Percentiles rank a stretch among this genome's conserved stretches.
These are phyloP conservation scores for Kodamaea nitidulidarum DNA, from an alignment of 805 yeast species.

Conservation along the genomic window DNA sequence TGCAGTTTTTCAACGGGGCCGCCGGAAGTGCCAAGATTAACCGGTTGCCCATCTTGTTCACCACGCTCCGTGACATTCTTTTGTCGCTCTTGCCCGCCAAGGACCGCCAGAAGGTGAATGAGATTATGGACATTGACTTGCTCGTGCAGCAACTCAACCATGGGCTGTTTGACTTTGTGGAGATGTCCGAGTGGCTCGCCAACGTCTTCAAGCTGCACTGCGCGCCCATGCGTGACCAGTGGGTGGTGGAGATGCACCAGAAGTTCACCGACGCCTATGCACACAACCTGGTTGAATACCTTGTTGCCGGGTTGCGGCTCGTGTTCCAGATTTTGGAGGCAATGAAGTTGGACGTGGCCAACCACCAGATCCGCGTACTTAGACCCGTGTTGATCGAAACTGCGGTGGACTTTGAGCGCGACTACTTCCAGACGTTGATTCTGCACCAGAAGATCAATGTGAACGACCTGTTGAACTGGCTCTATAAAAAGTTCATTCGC, in stretches of 20 bases:
- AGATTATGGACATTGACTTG: constrained; percentile 72
- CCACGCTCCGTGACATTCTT: constrained; percentile 73
- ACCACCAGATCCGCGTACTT: constrained; percentile 83
- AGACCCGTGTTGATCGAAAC: constrained; percentile 83
- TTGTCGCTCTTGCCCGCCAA: constrained; percentile 72
- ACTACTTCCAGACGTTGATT: constrained; percentile 60
- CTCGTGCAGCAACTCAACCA: constrained; percentile 69
- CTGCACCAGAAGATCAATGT: constrained; percentile 57
- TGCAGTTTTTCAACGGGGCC: constrained; percentile 29
- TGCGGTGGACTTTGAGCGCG: constrained; percentile 84
- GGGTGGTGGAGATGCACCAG: constrained; percentile 79
- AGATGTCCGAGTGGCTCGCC: constrained; percentile 70
- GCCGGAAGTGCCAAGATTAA: constrained; percentile 22
- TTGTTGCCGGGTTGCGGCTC: constrained; percentile 74
- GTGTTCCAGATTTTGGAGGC: constrained; percentile 84
- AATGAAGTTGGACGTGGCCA: constrained; percentile 92
- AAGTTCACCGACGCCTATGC: constrained; percentile 50
- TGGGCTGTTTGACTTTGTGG: constrained; percentile 68
- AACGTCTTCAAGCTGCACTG: constrained; percentile 81
- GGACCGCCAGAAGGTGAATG: constrained; percentile 63
- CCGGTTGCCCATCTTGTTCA: constrained; percentile 65
- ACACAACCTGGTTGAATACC: constrained; percentile 42
- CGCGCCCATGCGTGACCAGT: constrained; percentile 90
- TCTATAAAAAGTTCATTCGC: constrained; percentile 33
- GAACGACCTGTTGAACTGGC: constrained; percentile 65